phyloP scores from a whole-genome alignment of 345 rosid species.

The Lenwebbia sp. region DNA sequence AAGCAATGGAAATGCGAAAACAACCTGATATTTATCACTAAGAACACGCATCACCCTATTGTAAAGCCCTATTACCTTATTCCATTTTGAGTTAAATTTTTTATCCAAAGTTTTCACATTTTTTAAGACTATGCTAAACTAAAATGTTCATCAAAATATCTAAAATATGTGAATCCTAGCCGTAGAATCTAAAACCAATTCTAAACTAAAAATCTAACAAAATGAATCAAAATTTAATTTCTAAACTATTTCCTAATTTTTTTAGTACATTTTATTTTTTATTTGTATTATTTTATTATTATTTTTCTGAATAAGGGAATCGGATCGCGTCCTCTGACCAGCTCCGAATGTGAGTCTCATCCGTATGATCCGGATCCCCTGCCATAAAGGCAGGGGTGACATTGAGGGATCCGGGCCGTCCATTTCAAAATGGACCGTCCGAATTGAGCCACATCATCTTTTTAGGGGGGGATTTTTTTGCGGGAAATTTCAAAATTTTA shows the following conservation, averaged over 20 bases:
- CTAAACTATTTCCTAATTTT: not conserved
- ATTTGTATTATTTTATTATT: not conserved
- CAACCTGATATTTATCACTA: rapidly evolving
- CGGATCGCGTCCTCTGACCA: not conserved
- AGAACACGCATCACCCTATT: not conserved
- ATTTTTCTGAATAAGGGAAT: not conserved
- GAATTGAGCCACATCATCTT: no score
- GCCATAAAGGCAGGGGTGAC: no score
- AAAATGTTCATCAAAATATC: not conserved
- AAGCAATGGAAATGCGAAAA: not conserved
- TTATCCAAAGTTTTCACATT: not conserved
- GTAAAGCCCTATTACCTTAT: not conserved
- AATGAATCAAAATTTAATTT: not conserved
- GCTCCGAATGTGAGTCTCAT: not conserved
- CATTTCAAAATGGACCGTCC: no score
- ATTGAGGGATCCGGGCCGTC: no score
- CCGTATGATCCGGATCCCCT: no score
- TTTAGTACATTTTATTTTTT: not conserved
- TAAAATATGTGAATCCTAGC: not conserved
- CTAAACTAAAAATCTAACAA: not conserved
- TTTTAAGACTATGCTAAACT: not conserved
- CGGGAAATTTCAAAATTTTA: no score
- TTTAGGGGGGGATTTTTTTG: no score
- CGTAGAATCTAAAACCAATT: not conserved
- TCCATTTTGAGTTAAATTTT: not conserved